Evolutionary conservation across 306 rosid species (phyloP).

Genomic region (Cucumis melo): DNA sequence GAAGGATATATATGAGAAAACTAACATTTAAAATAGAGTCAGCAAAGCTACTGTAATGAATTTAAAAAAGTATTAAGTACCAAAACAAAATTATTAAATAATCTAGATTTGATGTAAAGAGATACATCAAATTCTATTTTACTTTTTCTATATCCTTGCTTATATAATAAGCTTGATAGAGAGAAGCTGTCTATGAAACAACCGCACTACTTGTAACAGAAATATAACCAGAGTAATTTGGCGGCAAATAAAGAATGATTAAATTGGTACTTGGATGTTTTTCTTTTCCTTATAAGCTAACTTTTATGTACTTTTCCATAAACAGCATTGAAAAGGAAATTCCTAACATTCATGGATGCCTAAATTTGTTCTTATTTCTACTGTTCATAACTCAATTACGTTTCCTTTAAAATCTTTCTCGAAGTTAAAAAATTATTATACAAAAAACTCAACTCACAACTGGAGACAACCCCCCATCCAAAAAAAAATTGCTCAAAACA

Average conservation of each 20-base stretch:
- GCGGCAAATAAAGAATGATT: background rate
- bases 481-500: background rate
- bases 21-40: background rate
- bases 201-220: background rate
- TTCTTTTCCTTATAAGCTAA: background rate
- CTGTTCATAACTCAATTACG: background rate
- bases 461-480: no score
- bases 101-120: background rate
- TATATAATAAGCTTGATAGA: background rate
- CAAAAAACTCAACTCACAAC: background rate
- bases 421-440: background rate
- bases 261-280: background rate
- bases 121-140: slow-evolving; percentile 1
- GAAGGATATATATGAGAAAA: background rate
- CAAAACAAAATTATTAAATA: background rate
- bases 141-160: background rate
- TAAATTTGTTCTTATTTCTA: background rate
- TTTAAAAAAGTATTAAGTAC: background rate
- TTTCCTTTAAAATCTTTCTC: background rate
- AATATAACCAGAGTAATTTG: background rate
- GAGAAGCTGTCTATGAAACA: background rate
- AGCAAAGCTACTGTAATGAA: background rate
- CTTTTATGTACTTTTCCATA: background rate
- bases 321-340: background rate
- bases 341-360: background rate